Conservation (phyloP, 1,284 basidiomycete genomes). For the Cutaneotrichosporon cutaneum region DNA sequence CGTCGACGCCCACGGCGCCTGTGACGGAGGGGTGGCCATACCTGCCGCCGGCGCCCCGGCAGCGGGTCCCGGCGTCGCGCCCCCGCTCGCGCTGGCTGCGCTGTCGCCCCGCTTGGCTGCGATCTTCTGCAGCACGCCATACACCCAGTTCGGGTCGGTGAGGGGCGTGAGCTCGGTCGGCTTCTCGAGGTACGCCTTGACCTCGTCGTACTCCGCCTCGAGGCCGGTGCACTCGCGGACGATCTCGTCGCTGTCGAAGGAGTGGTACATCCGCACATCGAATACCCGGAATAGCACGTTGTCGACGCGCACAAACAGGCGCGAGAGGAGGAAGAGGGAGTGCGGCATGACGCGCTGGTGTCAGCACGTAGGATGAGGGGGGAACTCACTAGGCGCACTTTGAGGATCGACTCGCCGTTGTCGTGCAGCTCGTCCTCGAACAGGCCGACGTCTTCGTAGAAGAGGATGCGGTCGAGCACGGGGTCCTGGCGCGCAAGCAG, state of each 20-base stretch:
- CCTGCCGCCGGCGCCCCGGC: background rate
- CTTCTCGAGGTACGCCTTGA: constrained; percentile 76
- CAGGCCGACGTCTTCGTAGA: constrained; percentile 87
- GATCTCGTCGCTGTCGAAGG: constrained; percentile 62
- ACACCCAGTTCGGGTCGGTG: constrained; percentile 84
- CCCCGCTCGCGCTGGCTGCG: background rate
- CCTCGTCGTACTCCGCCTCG: constrained; percentile 80
- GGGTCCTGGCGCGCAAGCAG: constrained; percentile 87
- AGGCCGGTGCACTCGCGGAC: constrained; percentile 82
- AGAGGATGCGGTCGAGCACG: constrained; percentile 64
- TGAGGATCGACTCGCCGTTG: constrained; percentile 78
- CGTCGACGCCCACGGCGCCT: constrained; percentile 49
- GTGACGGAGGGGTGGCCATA: no score
- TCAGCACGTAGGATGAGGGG: background rate
- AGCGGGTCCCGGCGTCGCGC: no score
- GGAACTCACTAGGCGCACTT: constrained; percentile 76
- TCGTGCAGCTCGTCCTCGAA: constrained; percentile 95
- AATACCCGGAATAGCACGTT: constrained; percentile 87
- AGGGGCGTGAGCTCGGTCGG: constrained; percentile 83
- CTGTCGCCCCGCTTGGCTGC: constrained; percentile 40
- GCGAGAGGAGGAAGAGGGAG: constrained; percentile 85
- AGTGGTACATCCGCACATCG: constrained; percentile 88
- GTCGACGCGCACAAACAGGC: constrained; percentile 94
- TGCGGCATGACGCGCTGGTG: constrained; percentile 91
- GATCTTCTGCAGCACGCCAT: constrained; percentile 66